Base-by-base conservation (phyloP, 2,329 filamentous ascomycete genomes). In the Fusarium newnesense region DNA sequence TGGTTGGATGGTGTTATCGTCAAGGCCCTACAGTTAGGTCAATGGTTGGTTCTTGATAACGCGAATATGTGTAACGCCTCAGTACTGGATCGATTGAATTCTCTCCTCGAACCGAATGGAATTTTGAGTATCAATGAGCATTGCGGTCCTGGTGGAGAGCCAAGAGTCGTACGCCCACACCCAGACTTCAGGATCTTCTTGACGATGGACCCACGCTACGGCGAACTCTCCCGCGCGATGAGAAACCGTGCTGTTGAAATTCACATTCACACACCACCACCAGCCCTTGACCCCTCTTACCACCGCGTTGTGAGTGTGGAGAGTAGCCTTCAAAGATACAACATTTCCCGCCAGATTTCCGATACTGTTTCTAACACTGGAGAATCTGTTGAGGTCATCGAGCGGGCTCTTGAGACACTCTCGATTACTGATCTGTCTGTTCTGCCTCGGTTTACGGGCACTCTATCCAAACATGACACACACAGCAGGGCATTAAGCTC, bases 61-160 rank as follows among this genome's bases (percentile, higher is more conserved):
- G 96, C 97, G 68, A 99, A 99, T 78, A 88, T 99, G 64, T 99
- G 97, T 84, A 98, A 93, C 78, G 93, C 96, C 30, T 97, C 96
- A 11, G 96, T 99, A 2, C 88, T 99, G 15, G 96, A 99, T 82
- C 90, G 97, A 70, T 85, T 99, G 58, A 99, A 99, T 81, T 98
- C 96, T 1, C 85, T 99, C 13, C 91, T 98, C 12, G 96, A 99
- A 80, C 95, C 95, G 0, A 92, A 95, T 77, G 96, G 96, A 2
- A 91, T 91, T 70, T 85, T 99, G 28, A 94, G 94, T 76, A 93
- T 99, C 80, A 98, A 98, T 77, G 96, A 99, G 80, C 95, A 98
- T 80, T 94, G 94, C 64, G 93, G 91, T 18, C 89, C 91, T 15
- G 91, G 96, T 78, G 96, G 96, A 37, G 91, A 94, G 76, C 93